Conservation (phyloP, 257 asterid species). For the Scutellaria minor region DNA sequence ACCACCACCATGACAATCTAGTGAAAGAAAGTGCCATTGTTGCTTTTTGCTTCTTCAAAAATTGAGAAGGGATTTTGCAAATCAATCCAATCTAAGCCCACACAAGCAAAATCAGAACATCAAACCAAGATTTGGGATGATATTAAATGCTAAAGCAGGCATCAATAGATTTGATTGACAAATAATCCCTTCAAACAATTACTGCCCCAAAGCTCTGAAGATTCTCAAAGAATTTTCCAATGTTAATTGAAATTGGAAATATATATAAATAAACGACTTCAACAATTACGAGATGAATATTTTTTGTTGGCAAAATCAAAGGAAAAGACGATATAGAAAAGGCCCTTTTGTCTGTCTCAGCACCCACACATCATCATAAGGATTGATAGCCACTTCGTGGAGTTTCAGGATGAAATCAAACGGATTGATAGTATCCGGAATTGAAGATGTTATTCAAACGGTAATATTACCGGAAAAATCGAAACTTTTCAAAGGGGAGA, state of each 20-base stretch:
- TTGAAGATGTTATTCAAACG: constrained; percentile 27
- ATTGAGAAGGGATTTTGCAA: neutral
- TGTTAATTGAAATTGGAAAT: neutral
- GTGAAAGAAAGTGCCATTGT: constrained; percentile 64
- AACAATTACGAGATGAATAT: neutral
- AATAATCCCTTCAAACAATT: constrained; percentile 30
- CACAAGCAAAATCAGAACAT: constrained; percentile 19
- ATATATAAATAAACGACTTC: constrained; percentile 26
- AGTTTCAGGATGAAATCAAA: constrained; percentile 27
- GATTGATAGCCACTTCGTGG: constrained; percentile 29
- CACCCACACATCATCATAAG: constrained; percentile 17
- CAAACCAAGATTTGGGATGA: no score
- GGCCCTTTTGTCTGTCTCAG: constrained; percentile 38
- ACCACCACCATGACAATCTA: constrained; percentile 75
- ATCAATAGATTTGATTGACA: constrained; percentile 3
- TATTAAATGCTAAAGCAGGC: constrained; percentile 7
- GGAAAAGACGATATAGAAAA: constrained; percentile 34
- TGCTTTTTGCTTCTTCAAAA: neutral
- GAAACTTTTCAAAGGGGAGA: constrained; percentile 18
- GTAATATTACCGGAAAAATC: constrained; percentile 28
- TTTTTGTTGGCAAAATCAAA: constrained; percentile 25
- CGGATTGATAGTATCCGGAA: constrained; percentile 28
- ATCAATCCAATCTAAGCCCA: constrained; percentile 5
- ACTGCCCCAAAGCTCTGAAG: constrained; percentile 7
- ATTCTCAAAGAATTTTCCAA: neutral